A percentile compares a stretch with the other conserved stretches of the same genome.
These are phyloP conservation scores for Daldinia decipiens DNA, from an alignment of 495 filamentous ascomycete genomes.

Conservation along the genomic window DNA sequence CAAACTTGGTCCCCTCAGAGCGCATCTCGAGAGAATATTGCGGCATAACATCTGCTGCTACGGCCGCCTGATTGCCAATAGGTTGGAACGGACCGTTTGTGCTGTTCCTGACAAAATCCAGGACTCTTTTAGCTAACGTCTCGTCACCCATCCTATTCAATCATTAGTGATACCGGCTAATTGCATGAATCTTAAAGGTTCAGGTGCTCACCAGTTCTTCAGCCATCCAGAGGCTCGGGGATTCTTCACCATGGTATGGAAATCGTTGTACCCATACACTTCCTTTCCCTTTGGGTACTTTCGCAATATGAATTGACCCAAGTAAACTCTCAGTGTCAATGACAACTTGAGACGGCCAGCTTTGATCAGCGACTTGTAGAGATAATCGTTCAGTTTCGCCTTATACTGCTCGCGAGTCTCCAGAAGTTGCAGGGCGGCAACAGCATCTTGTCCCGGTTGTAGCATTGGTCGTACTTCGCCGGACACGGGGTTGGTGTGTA, in stretches of 20 bases:
- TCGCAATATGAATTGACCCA: conserved; percentile 64
- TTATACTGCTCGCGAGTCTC: conserved; percentile 15
- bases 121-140: conserved; percentile 31
- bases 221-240: conserved; percentile 49
- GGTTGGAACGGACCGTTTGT: conserved; percentile 34
- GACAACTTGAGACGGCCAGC: conserved; percentile 45
- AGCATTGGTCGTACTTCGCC: conserved; percentile 25
- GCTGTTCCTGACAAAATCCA: conserved; percentile 41
- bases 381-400: conserved; percentile 25
- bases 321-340: conserved; percentile 65
- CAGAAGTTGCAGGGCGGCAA: neutral
- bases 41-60: conserved; percentile 31
- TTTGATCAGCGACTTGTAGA: conserved; percentile 39
- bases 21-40: conserved; percentile 38
- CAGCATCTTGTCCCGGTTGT: neutral
- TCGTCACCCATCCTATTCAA: conserved; percentile 37
- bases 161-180: conserved; percentile 21
- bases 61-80: conserved; percentile 40
- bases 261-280: conserved; percentile 60
- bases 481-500: conserved; percentile 16
- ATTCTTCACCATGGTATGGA: conserved; percentile 57
- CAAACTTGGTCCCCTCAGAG: conserved; percentile 28
- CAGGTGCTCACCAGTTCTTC: conserved; percentile 49
- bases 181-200: neutral
- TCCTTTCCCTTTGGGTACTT: conserved; percentile 53